Evolutionary conservation across 2,329 filamentous ascomycete species (phyloP).

Genomic region (Diaporthe sp.): DNA sequence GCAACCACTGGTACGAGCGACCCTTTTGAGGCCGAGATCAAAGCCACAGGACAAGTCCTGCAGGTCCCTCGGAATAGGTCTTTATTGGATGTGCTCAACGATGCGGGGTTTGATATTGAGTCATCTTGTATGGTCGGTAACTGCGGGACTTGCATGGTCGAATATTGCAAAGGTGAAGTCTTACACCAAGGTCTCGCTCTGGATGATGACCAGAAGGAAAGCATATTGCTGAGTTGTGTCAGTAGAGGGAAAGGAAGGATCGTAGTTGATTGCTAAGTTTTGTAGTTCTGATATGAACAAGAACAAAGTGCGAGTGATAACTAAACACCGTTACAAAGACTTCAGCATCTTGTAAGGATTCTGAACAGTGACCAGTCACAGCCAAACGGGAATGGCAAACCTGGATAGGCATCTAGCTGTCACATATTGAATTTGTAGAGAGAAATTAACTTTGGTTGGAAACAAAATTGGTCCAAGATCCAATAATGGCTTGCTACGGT

Average conservation of each 20-base stretch:
- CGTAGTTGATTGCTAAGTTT: background rate
- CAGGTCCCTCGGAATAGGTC: background rate
- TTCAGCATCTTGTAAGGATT: too few species aligned
- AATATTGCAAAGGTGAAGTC: constrained; percentile 41
- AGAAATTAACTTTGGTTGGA: too few species aligned
- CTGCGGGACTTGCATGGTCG: constrained; percentile 49
- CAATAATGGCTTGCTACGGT: too few species aligned
- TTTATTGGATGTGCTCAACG: constrained; percentile 45
- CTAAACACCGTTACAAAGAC: too few species aligned
- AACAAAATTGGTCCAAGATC: too few species aligned
- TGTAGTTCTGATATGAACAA: background rate
- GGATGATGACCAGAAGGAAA: background rate
- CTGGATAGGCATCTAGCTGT: too few species aligned
- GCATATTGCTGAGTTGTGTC: background rate
- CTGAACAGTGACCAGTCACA: too few species aligned
- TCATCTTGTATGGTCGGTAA: constrained; percentile 49
- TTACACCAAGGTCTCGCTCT: background rate
- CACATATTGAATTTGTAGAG: too few species aligned
- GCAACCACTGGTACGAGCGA: background rate
- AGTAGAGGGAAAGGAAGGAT: background rate
- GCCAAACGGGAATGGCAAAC: too few species aligned
- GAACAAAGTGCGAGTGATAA: background rate
- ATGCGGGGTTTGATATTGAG: constrained; percentile 49
- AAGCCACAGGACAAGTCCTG: background rate
- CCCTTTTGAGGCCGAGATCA: constrained; percentile 4